These are phyloP conservation scores for Tylopilus vinaceipallidus DNA, from an alignment of 768 basidiomycete genomes.

Conservation along the genomic window DNA sequence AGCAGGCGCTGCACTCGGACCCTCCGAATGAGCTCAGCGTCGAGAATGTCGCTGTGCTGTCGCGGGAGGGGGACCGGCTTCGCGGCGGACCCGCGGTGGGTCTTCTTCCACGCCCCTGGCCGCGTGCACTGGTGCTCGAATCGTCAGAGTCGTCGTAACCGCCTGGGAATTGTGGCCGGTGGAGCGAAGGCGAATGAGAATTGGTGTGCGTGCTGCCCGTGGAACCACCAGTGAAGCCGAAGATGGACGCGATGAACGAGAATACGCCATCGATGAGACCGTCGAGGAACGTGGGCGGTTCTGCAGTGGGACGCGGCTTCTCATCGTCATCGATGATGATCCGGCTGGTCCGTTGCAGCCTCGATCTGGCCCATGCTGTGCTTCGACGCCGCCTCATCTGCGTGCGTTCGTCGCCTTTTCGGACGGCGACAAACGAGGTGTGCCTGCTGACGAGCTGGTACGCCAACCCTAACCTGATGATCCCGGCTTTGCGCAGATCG, in stretches of 20 bases:
- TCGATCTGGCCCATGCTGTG: slow-evolving; percentile 16
- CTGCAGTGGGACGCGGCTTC: too few relatives aligned
- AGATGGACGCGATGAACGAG: slow-evolving; percentile 15
- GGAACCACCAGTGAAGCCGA: slow-evolving; percentile 10
- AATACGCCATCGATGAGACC: slow-evolving; percentile 17
- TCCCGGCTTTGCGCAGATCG: slow-evolving; percentile 41
- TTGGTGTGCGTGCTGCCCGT: background rate
- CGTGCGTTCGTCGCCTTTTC: slow-evolving; percentile 29
- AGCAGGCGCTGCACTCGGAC: slow-evolving; percentile 37
- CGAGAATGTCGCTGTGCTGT: slow-evolving; percentile 38
- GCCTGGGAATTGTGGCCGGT: slow-evolving; percentile 16
- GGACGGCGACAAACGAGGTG: slow-evolving; percentile 59
- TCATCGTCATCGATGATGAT: background rate
- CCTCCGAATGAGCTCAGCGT: slow-evolving; percentile 49
- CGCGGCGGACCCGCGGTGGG: background rate
- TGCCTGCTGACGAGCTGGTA: slow-evolving; percentile 52
- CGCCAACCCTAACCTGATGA: slow-evolving; percentile 47
- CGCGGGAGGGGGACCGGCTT: slow-evolving; percentile 16
- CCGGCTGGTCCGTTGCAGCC: slow-evolving; percentile 5
- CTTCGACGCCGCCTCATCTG: slow-evolving; percentile 7
- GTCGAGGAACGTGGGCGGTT: slow-evolving; percentile 15
- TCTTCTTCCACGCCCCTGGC: slow-evolving; percentile 2
- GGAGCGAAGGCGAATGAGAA: background rate
- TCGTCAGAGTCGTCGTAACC: slow-evolving; percentile 20
- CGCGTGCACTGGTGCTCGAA: slow-evolving; percentile 2